These are phyloP conservation scores for Amanita subjunquillea DNA, from an alignment of 768 basidiomycete species.

Conservation along the genomic window DNA sequence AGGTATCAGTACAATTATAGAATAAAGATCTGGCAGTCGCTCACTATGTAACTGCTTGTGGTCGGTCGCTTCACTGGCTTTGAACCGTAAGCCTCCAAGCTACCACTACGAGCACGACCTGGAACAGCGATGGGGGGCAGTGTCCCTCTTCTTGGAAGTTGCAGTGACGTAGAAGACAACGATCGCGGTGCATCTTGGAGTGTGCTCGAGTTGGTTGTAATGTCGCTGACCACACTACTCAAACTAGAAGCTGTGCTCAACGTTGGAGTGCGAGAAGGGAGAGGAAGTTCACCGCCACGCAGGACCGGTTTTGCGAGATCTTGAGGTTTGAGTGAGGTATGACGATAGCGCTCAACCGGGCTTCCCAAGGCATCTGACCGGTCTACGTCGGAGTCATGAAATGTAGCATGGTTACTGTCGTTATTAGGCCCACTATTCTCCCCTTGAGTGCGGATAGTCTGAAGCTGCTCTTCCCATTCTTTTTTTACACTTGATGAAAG, in stretches of 20 bases:
- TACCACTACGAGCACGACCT: constrained; percentile 52
- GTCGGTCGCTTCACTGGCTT: constrained; percentile 21
- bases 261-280: constrained; percentile 43
- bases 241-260: constrained; percentile 27
- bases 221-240: constrained; percentile 24
- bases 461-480: constrained; percentile 14
- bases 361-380: constrained; percentile 34
- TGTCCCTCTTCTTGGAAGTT: constrained; percentile 19
- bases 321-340: constrained; percentile 36
- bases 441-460: constrained; percentile 40
- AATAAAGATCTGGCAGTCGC: constrained; percentile 10
- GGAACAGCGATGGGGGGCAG: constrained; percentile 15
- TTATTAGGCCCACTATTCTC: constrained; percentile 44
- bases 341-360: constrained; percentile 32
- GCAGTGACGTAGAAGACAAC: constrained; percentile 27
- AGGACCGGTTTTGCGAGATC: constrained; percentile 30
- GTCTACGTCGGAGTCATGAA: constrained; percentile 43
- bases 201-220: constrained; percentile 22
- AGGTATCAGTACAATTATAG: neutral
- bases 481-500: constrained; percentile 3
- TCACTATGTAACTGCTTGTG: constrained; percentile 24
- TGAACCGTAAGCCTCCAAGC: constrained; percentile 37
- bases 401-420: constrained; percentile 22
- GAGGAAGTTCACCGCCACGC: constrained; percentile 51
- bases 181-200: constrained; percentile 29